Conservation (phyloP, 2,329 filamentous ascomycete genomes). For the Pseudonectria buxi region DNA sequence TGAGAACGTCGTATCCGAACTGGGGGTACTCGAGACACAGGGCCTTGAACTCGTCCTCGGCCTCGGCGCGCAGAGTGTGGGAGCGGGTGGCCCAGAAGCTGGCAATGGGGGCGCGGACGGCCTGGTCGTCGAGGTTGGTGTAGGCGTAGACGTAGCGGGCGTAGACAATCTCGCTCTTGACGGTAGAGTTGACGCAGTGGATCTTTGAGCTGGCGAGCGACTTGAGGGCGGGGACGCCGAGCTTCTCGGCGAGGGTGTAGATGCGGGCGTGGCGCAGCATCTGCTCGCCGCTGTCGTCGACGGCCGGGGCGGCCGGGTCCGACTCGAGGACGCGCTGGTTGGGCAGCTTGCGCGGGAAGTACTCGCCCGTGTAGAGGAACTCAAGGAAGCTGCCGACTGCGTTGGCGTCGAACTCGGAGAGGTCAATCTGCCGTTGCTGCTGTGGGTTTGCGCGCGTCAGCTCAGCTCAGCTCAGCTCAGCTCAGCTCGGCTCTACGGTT, state of each 20-base stretch:
- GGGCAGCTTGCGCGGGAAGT: slow-evolving; percentile 66
- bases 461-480: background rate
- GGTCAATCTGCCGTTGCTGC: slow-evolving; percentile 59
- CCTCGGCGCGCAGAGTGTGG: slow-evolving; percentile 77
- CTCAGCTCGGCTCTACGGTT: background rate
- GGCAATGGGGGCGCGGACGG: slow-evolving; percentile 76
- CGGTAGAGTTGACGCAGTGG: slow-evolving; percentile 81
- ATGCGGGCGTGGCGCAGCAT: slow-evolving; percentile 84
- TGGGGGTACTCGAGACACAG: slow-evolving; percentile 86
- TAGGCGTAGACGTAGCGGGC: slow-evolving; percentile 84
- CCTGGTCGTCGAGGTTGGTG: slow-evolving; percentile 60
- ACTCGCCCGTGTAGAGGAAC: slow-evolving; percentile 35
- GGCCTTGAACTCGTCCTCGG: slow-evolving; percentile 74
- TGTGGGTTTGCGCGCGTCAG: background rate
- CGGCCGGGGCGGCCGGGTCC: slow-evolving; percentile 55
- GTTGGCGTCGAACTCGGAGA: slow-evolving; percentile 36
- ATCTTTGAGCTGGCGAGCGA: slow-evolving; percentile 81
- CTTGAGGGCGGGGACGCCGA: slow-evolving; percentile 62
- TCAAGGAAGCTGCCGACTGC: slow-evolving; percentile 35
- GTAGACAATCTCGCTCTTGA: slow-evolving; percentile 85
- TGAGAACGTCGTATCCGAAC: slow-evolving; percentile 89
- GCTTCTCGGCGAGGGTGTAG: slow-evolving; percentile 81
- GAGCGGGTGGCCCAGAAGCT: slow-evolving; percentile 81
- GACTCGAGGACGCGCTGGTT: slow-evolving; percentile 62
- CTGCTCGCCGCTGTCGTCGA: slow-evolving; percentile 74